Evolutionary conservation across 1,284 basidiomycete species (phyloP), one percentile per base, ranked within the genome.

Genomic region (Melampsora occidentalis): DNA sequence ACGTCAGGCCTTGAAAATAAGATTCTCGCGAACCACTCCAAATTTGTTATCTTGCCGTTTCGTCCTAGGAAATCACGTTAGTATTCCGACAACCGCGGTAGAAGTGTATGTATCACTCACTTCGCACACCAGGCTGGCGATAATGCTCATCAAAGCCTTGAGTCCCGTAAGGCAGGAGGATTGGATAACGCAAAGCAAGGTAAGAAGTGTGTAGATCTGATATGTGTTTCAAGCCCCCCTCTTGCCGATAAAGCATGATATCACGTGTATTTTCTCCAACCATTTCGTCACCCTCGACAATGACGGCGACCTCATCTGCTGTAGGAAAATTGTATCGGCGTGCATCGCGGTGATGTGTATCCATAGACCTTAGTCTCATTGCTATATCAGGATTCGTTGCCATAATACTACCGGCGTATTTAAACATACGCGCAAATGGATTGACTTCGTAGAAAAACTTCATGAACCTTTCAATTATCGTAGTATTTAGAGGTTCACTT

Each of bases 111-210:
- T 35, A 5, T 4, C 2, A n/a, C 35, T 70, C 31, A 62, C 59
- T 49, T 1, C 18, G 39, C 1, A 42, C 14, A 12, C 22, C n/a
- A 2, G 42, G 10, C 16, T 64, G n/a, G 42, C 70, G 65, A 25
- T 49, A 25, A 12, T 51, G 70, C 31, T 71, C 70, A 25, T 71
- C 16, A 59, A 59, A 71, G 16, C 59, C 12, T 22, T 63, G 61
- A 1, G 18, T 59, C n/a, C 53, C 53, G 12, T 59, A 59, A 22
- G 53, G 53, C 3, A 59, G 14, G 1, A 59, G 6, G 2, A 59
- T 28, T 7, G 53, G 53, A 14, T 59, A 28, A 2, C 53, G n/a
- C 5, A 59, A 18, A 1, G 53, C 53, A 7, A 59, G 53, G 28
- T 59, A 59, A 14, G 22, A n/a, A 1, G 53, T 22, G 18, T 59